phyloP scores from a whole-genome alignment of 139 green algal genomes.

The Volvox reticuliferus region DNA sequence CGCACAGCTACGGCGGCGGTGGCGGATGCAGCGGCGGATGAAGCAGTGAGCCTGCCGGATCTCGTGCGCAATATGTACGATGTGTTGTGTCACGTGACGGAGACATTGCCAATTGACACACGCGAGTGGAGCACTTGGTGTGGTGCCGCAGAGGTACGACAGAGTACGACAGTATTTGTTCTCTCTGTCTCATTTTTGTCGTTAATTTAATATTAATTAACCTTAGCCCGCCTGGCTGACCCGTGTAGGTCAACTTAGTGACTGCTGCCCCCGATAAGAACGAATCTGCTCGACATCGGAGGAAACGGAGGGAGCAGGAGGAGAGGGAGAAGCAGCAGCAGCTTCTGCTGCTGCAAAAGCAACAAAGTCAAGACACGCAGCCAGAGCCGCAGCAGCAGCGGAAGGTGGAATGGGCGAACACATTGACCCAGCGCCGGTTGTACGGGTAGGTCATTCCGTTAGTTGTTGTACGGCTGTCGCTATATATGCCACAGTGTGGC shows the following conservation, averaged over 20 bases:
- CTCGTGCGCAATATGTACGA: slow-evolving; percentile 59
- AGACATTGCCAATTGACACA: slow-evolving; percentile 23
- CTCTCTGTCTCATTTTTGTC: no score
- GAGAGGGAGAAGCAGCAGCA: slow-evolving; percentile 41
- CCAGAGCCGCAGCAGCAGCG: background rate
- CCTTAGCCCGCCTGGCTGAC: no score
- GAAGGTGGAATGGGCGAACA: slow-evolving; percentile 68
- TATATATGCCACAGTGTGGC: no score
- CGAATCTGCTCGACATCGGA: slow-evolving; percentile 67
- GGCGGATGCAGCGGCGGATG: background rate
- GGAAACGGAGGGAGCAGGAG: slow-evolving; percentile 71
- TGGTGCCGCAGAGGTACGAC: slow-evolving; percentile 68
- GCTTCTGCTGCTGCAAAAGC: no score
- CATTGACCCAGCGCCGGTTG: slow-evolving; percentile 58
- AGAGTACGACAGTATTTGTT: background rate
- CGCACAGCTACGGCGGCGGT: background rate
- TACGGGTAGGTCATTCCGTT: slow-evolving; percentile 26
- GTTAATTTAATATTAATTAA: no score
- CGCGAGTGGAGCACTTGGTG: slow-evolving; percentile 75
- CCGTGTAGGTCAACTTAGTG: slow-evolving; percentile 58
- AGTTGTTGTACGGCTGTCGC: no score
- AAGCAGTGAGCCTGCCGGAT: slow-evolving; percentile 15
- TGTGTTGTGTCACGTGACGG: slow-evolving; percentile 48
- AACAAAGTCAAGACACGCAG: background rate
- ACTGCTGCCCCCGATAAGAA: slow-evolving; percentile 51